Evolutionary conservation across 2,329 filamentous ascomycete genomes (phyloP).

Genomic region (Fusarium illudens): DNA sequence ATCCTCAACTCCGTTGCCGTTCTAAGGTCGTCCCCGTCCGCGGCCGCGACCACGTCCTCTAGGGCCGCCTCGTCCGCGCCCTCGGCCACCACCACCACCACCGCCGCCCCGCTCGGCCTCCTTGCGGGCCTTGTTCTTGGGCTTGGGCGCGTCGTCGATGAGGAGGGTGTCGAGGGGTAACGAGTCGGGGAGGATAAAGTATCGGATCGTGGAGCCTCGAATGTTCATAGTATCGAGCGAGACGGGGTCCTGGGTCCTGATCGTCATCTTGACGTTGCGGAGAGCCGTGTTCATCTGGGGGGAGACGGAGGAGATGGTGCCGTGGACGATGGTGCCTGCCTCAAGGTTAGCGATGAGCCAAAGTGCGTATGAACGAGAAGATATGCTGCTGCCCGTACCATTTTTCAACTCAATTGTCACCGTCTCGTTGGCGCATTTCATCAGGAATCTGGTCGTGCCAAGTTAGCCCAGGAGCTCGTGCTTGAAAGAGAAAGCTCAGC

Average conservation of each 20-base stretch:
- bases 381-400: conserved; percentile 63
- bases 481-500: conserved; percentile 34
- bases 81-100: conserved; percentile 62
- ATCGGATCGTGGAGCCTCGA: conserved; percentile 93
- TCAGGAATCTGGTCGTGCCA: conserved; percentile 77
- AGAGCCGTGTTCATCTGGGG: conserved; percentile 99
- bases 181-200: conserved; percentile 95
- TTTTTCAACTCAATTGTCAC: conserved; percentile 99
- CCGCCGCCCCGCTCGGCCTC: conserved; percentile 72
- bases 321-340: conserved; percentile 90
- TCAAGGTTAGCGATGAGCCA: conserved; percentile 18
- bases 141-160: conserved; percentile 96
- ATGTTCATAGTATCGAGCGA: conserved; percentile 96
- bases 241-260: conserved; percentile 85
- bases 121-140: conserved; percentile 99
- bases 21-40: conserved; percentile 47
- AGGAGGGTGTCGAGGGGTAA: conserved; percentile 93
- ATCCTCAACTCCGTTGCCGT: neutral
- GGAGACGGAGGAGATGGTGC: conserved; percentile 95
- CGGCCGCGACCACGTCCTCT: conserved; percentile 62
- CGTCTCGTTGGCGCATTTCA: conserved; percentile 99
- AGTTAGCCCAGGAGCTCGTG: conserved; percentile 40
- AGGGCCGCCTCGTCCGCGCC: conserved; percentile 61
- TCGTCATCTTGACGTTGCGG: conserved; percentile 96
- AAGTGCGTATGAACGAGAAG: neutral